These are phyloP conservation scores for Lactarius trivialis DNA, from an alignment of 768 basidiomycete genomes.

Conservation along the genomic window DNA sequence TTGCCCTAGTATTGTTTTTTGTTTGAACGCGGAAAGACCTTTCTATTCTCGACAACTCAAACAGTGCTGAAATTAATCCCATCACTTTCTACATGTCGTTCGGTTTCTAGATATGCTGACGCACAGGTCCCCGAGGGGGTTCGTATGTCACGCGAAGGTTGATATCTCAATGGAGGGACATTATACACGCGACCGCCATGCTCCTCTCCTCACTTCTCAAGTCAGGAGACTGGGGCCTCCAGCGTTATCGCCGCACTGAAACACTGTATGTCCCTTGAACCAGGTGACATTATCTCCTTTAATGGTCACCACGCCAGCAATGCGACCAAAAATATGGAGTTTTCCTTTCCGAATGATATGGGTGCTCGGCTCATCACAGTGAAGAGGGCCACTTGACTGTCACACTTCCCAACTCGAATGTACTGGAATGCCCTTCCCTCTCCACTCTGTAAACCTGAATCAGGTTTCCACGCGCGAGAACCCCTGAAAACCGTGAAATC, in stretches of 20 bases:
- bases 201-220: background rate
- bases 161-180: background rate
- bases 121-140: background rate
- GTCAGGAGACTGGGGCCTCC: background rate
- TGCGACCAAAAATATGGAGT: background rate
- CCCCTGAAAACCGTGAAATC: background rate
- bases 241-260: background rate
- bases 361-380: background rate
- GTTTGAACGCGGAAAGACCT: background rate
- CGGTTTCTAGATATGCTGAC: background rate
- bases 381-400: background rate
- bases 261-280: background rate
- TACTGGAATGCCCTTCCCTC: background rate
- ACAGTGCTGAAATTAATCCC: background rate
- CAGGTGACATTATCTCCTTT: background rate
- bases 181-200: background rate
- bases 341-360: background rate
- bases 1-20: background rate
- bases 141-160: background rate
- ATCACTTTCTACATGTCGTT: background rate
- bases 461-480: background rate
- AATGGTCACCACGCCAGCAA: background rate
- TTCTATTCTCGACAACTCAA: background rate
- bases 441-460: background rate
- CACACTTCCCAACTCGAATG: background rate